Percentiles rank a stretch among this genome's conserved stretches.
phyloP scores from a whole-genome alignment of 305 asterid genomes.

The Coffea humblotiana region DNA sequence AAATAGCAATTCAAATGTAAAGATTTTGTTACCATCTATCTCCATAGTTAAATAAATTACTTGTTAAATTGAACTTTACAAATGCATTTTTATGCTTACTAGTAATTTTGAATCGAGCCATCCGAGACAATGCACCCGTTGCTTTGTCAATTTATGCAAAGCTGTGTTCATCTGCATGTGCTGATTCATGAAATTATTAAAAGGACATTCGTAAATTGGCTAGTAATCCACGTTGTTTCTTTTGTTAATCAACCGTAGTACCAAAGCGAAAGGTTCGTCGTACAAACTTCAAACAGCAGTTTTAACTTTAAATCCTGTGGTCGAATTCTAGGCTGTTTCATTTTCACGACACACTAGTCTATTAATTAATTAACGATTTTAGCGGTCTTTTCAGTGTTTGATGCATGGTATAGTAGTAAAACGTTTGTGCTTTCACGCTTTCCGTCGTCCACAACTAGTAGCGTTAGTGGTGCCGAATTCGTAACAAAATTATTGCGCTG shows the following conservation, averaged over 20 bases:
- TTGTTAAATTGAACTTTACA: too few species aligned
- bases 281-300: neutral
- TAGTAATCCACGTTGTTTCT: neutral
- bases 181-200: neutral
- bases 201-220: neutral
- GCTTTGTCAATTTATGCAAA: neutral
- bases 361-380: too few species aligned
- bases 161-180: neutral
- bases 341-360: too few species aligned
- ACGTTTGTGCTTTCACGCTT: neutral
- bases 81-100: too few species aligned
- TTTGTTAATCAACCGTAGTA: too few species aligned
- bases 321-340: neutral
- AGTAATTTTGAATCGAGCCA: too few species aligned
- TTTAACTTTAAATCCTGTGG: neutral
- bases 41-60: too few species aligned
- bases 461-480: neutral
- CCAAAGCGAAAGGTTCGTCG: neutral
- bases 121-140: too few species aligned
- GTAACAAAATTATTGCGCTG: neutral
- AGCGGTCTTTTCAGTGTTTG: too few species aligned
- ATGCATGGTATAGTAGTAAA: too few species aligned
- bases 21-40: too few species aligned
- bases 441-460: neutral
- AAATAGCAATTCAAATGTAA: too few species aligned